Evolutionary conservation across 306 rosid genomes (phyloP).

Genomic region (Rosa lucieae): DNA sequence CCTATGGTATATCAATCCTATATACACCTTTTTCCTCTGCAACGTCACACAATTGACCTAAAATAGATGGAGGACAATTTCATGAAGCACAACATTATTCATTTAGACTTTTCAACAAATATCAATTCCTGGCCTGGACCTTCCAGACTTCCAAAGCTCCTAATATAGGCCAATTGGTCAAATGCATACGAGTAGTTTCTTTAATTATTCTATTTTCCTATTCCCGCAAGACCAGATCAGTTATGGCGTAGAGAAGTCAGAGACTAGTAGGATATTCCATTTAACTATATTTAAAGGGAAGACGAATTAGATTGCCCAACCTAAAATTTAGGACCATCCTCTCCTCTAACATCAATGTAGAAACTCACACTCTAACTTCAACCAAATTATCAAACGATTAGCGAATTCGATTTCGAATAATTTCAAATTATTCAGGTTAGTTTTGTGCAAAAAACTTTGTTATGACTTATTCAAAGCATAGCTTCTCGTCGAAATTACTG

Average conservation of each 20-base stretch:
- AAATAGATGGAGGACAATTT: not conserved
- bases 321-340: not conserved
- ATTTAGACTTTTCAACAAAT: not conserved
- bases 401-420: not conserved
- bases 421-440: not conserved
- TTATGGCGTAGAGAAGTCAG: not conserved
- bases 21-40: slow-evolving; percentile 12
- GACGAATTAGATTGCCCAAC: not conserved
- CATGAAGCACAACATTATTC: not conserved
- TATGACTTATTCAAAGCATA: slow-evolving; percentile 21
- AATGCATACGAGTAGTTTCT: too few species aligned
- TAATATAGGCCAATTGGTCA: too few species aligned
- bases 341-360: not conserved
- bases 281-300: not conserved
- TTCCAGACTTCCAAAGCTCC: too few species aligned
- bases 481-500: not conserved
- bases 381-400: too few species aligned
- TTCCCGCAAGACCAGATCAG: slow-evolving; percentile 6
- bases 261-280: not conserved
- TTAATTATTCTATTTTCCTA: slow-evolving; percentile 2
- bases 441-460: not conserved
- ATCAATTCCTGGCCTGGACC: not conserved
- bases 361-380: too few species aligned
- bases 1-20: not conserved
- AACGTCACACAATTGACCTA: not conserved